Percentiles rank a stretch among this genome's conserved stretches.
Evolutionary conservation across 2,329 filamentous ascomycete species (phyloP).

Genomic region (Hypoxylon sp.): DNA sequence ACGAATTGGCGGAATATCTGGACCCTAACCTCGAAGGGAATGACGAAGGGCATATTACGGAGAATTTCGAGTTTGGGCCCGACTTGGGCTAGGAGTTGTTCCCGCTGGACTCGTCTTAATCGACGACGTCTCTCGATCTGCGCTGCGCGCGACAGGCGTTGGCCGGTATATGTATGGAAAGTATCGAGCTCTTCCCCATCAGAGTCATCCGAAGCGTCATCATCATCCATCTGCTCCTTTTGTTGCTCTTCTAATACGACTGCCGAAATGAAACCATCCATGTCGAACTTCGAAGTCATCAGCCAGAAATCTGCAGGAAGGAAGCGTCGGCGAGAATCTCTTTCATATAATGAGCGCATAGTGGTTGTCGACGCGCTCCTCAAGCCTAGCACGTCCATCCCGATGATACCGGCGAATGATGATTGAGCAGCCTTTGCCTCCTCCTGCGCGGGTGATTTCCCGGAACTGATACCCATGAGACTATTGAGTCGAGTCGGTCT

Average conservation of each 20-base stretch:
- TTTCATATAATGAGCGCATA: constrained; percentile 89
- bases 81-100: constrained; percentile 81
- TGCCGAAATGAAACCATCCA: constrained; percentile 87
- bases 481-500: constrained; percentile 43
- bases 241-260: constrained; percentile 91
- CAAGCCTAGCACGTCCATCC: constrained; percentile 83
- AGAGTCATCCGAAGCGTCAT: constrained; percentile 67
- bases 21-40: constrained; percentile 92
- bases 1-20: constrained; percentile 96
- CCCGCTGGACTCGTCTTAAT: constrained; percentile 76
- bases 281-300: constrained; percentile 90
- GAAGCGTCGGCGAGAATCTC: constrained; percentile 90
- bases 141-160: constrained; percentile 73
- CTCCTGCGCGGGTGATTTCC: constrained; percentile 28
- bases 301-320: constrained; percentile 90
- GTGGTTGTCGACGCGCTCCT: constrained; percentile 84
- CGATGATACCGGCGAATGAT: constrained; percentile 67
- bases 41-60: constrained; percentile 96
- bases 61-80: constrained; percentile 91
- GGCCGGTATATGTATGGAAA: constrained; percentile 64
- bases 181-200: constrained; percentile 49
- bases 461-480: constrained; percentile 43
- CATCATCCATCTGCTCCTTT: constrained; percentile 76
- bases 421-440: constrained; percentile 37
- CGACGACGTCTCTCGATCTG: constrained; percentile 75